Conservation (phyloP, 257 asterid genomes). For the Handroanthus guayacan region DNA sequence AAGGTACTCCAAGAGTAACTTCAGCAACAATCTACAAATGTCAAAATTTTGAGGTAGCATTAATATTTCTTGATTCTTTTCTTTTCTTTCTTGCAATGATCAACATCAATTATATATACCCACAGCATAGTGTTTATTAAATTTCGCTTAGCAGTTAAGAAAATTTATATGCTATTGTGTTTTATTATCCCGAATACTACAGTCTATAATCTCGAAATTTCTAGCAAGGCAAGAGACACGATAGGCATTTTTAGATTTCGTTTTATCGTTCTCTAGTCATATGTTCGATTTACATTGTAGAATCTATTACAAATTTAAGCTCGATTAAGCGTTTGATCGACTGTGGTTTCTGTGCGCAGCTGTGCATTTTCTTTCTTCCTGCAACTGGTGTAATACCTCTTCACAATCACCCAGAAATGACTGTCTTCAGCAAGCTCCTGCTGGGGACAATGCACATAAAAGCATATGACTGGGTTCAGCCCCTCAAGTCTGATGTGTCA, state of each 20-base stretch:
- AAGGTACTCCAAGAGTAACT: conserved; percentile 64
- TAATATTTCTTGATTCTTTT: background rate
- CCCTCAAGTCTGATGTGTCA: conserved; percentile 24
- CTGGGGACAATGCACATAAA: conserved; percentile 83
- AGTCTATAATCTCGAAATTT: too few species aligned
- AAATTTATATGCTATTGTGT: too few species aligned
- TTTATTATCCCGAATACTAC: too few species aligned
- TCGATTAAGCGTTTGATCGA: conserved; percentile 11
- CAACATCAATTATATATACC: background rate
- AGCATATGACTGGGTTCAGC: conserved; percentile 77
- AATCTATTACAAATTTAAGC: background rate
- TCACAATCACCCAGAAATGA: conserved; percentile 94
- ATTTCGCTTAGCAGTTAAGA: too few species aligned
- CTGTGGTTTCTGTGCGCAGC: conserved; percentile 45
- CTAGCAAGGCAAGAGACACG: too few species aligned
- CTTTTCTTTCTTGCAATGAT: background rate
- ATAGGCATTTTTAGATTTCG: background rate
- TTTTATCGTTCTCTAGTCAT: background rate
- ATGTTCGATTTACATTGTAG: background rate
- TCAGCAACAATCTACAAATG: conserved; percentile 68
- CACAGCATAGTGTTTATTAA: background rate
- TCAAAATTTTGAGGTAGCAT: conserved; percentile 65
- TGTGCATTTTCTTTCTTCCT: conserved; percentile 81
- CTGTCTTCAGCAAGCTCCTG: conserved; percentile 88
- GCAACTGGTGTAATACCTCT: conserved; percentile 76